Evolutionary conservation across 768 basidiomycete species (phyloP).

Genomic region (Suillus subaureus): DNA sequence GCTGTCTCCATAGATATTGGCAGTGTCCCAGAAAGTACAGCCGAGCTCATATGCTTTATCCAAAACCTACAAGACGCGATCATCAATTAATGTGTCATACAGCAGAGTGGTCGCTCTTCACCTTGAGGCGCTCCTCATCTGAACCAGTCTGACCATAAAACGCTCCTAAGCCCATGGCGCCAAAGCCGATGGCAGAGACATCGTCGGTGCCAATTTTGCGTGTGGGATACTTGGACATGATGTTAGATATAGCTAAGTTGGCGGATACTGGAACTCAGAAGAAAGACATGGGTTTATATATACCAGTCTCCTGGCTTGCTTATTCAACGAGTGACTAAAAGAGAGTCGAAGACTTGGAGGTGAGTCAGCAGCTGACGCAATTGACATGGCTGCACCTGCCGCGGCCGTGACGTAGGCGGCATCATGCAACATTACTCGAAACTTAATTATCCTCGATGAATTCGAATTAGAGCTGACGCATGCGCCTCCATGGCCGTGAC

Average conservation of each 20-base stretch:
- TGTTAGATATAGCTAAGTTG: constrained; percentile 12
- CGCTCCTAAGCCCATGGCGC: constrained; percentile 58
- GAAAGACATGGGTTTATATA: background rate
- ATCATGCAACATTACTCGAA: no score
- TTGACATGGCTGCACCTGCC: background rate
- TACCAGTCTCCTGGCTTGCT: background rate
- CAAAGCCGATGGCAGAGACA: constrained; percentile 61
- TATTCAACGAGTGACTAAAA: background rate
- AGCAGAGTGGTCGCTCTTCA: constrained; percentile 19
- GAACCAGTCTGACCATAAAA: constrained; percentile 46
- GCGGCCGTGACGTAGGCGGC: no score
- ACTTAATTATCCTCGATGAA: no score
- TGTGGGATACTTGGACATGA: constrained; percentile 28
- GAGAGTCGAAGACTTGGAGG: no score
- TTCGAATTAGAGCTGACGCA: no score
- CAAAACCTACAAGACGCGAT: constrained; percentile 34
- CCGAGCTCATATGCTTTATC: constrained; percentile 44
- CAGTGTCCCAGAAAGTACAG: constrained; percentile 51
- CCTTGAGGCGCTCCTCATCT: constrained; percentile 66
- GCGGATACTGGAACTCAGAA: background rate
- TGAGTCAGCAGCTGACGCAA: no score
- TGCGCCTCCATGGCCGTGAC: no score
- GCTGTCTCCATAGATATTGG: constrained; percentile 43
- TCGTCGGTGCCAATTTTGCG: constrained; percentile 47
- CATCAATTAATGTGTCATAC: no score